phyloP scores from a whole-genome alignment of 2,329 filamentous ascomycete genomes.

The Paracoccidioides lutzii region DNA sequence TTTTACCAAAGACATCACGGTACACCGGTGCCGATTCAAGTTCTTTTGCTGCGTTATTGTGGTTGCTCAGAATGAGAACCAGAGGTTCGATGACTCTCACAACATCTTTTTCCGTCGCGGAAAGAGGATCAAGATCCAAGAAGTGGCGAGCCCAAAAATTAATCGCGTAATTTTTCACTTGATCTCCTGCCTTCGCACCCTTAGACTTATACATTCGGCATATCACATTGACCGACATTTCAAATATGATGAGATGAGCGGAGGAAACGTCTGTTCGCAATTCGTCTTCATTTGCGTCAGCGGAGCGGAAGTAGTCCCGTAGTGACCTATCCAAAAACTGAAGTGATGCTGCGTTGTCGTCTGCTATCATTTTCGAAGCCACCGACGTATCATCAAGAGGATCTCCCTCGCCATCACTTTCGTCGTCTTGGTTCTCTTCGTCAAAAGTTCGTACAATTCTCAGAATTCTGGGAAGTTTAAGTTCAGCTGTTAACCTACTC shows the following conservation, averaged over 20 bases:
- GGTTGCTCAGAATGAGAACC: background rate
- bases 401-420: background rate
- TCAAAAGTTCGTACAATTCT: background rate
- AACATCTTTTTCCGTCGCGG: background rate
- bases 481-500: background rate
- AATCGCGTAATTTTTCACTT: background rate
- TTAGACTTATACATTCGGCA: background rate
- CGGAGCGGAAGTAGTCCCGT: background rate
- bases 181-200: no score
- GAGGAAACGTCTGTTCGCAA: background rate
- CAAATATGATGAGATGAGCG: background rate
- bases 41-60: background rate
- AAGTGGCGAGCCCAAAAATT: background rate
- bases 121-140: background rate
- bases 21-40: background rate
- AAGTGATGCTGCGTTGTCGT: background rate
- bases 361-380: background rate
- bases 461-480: background rate
- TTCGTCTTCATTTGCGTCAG: background rate
- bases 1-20: background rate
- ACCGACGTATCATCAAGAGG: background rate
- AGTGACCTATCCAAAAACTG: background rate
- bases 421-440: background rate
- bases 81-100: background rate
- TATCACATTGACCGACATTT: background rate